Conservation (phyloP, 768 basidiomycete species). For the Pholiota molesta region DNA sequence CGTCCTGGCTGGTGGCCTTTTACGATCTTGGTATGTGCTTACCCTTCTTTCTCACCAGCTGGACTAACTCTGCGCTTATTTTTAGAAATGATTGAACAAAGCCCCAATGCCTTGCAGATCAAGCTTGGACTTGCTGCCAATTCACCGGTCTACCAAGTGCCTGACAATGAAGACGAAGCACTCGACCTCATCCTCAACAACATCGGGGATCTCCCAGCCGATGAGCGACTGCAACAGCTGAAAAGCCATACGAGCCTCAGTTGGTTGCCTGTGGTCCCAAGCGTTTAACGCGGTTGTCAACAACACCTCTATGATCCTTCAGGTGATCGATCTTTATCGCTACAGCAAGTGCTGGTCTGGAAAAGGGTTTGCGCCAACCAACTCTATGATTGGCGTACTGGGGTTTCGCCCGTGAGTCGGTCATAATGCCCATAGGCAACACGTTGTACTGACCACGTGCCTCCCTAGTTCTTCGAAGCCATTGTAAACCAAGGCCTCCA, state of each 20-base stretch:
- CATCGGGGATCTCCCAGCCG: not conserved
- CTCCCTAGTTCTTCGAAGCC: not conserved
- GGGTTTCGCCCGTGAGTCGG: not conserved
- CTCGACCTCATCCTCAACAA: not conserved
- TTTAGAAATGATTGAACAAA: not conserved
- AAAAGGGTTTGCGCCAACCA: not conserved
- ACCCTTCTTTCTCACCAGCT: no score
- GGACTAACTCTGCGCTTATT: no score
- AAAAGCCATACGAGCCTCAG: not conserved
- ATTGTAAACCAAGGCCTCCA: not conserved
- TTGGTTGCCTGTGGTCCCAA: not conserved
- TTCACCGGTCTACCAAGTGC: slow-evolving; percentile 1
- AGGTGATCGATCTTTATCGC: not conserved
- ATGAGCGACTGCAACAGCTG: not conserved
- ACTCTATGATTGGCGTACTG: not conserved
- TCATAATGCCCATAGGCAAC: not conserved
- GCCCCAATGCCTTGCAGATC: not conserved
- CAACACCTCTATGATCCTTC: not conserved
- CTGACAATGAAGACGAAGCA: not conserved
- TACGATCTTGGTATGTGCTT: not conserved
- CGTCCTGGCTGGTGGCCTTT: not conserved
- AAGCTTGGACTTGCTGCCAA: not conserved
- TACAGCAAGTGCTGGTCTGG: not conserved
- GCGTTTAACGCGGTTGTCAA: not conserved
- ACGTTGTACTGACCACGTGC: not conserved